Evolutionary conservation across 768 basidiomycete species (phyloP).

Genomic region (Macrolepiota fuliginosa): DNA sequence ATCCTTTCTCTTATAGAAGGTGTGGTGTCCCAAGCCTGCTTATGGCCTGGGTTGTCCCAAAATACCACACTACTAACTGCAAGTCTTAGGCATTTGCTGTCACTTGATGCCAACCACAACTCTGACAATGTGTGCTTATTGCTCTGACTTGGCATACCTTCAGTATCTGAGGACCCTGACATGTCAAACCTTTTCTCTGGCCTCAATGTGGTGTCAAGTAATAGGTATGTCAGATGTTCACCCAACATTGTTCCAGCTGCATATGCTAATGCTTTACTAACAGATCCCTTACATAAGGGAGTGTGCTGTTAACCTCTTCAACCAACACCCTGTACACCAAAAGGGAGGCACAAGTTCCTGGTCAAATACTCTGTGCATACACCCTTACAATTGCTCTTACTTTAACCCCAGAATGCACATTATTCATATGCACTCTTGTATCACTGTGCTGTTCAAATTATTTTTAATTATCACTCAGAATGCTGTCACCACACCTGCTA

Average conservation of each 20-base stretch:
- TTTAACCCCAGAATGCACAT: neutral
- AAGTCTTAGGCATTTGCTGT: too few relatives aligned
- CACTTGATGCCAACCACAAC: neutral
- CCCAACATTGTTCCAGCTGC: neutral
- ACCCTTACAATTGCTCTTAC: neutral
- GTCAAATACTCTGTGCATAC: neutral
- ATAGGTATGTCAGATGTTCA: slow-evolving; percentile 8
- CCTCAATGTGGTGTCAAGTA: slow-evolving; percentile 18
- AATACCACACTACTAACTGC: neutral
- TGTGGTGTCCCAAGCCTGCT: too few relatives aligned
- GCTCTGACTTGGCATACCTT: neutral
- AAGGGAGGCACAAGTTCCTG: neutral
- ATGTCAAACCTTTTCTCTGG: slow-evolving; percentile 20
- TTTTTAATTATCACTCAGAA: slow-evolving; percentile 40
- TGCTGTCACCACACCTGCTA: slow-evolving; percentile 1
- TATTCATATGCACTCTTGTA: slow-evolving; percentile 23
- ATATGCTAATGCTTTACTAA: neutral
- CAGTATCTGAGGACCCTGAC: neutral
- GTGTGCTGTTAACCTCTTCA: neutral
- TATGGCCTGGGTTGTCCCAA: too few relatives aligned
- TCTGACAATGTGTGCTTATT: neutral
- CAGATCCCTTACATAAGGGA: neutral
- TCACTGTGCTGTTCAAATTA: slow-evolving; percentile 52
- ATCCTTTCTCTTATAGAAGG: too few relatives aligned
- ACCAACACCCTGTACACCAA: neutral